Base-by-base conservation (phyloP, 2,329 filamentous ascomycete genomes). In the Aspergillus floridensis region DNA sequence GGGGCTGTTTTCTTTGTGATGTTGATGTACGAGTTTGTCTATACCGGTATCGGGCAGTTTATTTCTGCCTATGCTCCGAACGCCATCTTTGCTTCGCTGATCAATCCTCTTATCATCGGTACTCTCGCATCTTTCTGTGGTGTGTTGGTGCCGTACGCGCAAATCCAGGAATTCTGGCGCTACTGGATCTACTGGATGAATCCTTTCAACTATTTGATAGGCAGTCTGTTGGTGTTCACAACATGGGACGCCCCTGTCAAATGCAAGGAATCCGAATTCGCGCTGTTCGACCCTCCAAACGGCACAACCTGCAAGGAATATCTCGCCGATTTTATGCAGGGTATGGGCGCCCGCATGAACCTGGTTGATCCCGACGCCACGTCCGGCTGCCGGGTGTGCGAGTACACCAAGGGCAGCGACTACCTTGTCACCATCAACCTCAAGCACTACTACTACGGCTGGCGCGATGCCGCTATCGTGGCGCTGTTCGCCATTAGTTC, bases 31-130 rank as follows among this genome's bases (percentile, higher is more conserved):
- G 90, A 86, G 75, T 75, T 91, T 24, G 89, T 91, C 76, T 84
- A 87, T 73, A 84, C 82, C 29, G 85, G 80, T 66, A 92, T 87
- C 84, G 90, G 88, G 14, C 90, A 91, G 72, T 92, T 88, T 84
- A 89, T 93, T 65, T 88, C 87, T 60, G 89, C 90, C 0, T 91
- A 91, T 71, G 88, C 89, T 0, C 89, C 76, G 48, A 80, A 79
- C 63, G 77, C 90, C 0, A 85, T 81, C 58, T 90, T 91, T 72
- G 89, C 88, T 0, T 86, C 89, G 55, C 88, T 91, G 62, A 85
- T 84, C 48, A 90, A 91, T 68, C 88, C 88, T 0, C 88, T 91
- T 76, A 87, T 91, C 79, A 86, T 91, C 74, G 67, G 70, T 57
- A 71, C 65, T 1, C 63, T 72, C 5, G 67, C 67, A 22, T 72